A percentile compares a stretch with the other conserved stretches of the same genome.
Conservation (phyloP, 129 eudicot species). For the Helianthus tuberosus region DNA sequence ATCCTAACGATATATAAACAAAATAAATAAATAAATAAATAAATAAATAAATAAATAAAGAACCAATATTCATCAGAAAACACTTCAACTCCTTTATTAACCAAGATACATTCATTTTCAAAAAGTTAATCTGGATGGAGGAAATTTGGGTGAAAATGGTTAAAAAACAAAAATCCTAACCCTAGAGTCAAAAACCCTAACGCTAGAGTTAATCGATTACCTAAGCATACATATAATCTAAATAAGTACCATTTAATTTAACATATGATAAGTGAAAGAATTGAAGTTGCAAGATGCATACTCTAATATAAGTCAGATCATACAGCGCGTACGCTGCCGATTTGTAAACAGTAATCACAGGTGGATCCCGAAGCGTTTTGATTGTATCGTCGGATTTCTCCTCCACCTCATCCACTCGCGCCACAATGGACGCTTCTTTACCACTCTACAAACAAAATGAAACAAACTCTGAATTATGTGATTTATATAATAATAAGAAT, state of each 20-base stretch:
- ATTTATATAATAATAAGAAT: background rate
- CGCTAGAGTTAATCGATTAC: no score
- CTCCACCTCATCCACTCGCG: conserved; percentile 57
- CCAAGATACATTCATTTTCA: background rate
- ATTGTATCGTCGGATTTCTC: conserved; percentile 61
- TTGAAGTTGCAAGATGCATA: conserved; percentile 32
- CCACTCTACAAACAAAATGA: conserved; percentile 56
- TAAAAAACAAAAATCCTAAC: background rate
- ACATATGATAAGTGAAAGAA: background rate
- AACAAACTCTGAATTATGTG: background rate
- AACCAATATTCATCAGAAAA: background rate
- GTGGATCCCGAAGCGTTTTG: conserved; percentile 76
- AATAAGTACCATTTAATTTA: background rate
- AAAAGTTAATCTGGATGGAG: background rate
- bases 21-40: background rate
- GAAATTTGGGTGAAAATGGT: no score
- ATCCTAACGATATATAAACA: conserved; percentile 41
- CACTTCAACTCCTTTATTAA: background rate
- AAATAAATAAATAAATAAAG: background rate
- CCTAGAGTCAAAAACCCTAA: background rate
- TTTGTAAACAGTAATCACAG: conserved; percentile 74
- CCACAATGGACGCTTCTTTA: conserved; percentile 84
- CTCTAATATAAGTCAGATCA: conserved; percentile 81
- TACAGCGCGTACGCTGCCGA: conserved; percentile 74
- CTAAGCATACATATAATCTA: background rate